Base-by-base conservation (phyloP, 768 basidiomycete species). In the Hydnomerulius pinastri region DNA sequence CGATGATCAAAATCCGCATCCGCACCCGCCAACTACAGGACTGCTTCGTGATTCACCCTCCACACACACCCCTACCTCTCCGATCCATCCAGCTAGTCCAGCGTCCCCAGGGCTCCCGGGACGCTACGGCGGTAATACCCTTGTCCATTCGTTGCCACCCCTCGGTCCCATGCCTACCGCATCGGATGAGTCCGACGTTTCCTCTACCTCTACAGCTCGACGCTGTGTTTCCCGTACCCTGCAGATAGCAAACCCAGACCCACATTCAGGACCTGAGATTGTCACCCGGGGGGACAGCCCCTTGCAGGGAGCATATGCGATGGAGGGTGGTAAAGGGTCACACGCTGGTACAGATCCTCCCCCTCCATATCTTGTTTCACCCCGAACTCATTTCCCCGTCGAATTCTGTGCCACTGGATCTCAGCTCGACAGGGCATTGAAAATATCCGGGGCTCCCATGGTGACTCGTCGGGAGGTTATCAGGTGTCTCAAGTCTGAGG, bases 281-380 rank as follows among this genome's bases (percentile, higher is more conserved):
- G 23, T 63, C 25, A 37, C 48, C 29, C 61, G 65, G 25, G 44
- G 49, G 21, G 65, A 67, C 10, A 67, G 61, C 30, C 61, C 65
- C 2, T 27, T 51, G 7, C 15, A 35, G 10, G 43, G 43, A 0
- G 23, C 55, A 8, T 57, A 51, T 49, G 25, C 32, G 27, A 27
- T 60, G 24, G 32, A 23, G 7, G 38, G 48, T 3, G 52, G 53
- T 30, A 37, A 47, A 28, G 21, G 20, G 10, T 27, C 18, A n/a
- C 6, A 20, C 32, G 25, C 41, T 43, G 42, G 60, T 51, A 48
- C 50, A 43, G 39, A 55, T 38, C 45, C 55, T 36, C 56, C 63
- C 23, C 50, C 58, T 46, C 48, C 64, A 3, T 62, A 64, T 42
- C 8, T 39, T 38, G 50, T 45, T 23, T 43, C 43, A 4, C 10